A percentile compares a stretch with the other conserved stretches of the same genome.
phyloP scores from a whole-genome alignment of 352 stramenopile genomes.

The Phytophthora sp. region DNA sequence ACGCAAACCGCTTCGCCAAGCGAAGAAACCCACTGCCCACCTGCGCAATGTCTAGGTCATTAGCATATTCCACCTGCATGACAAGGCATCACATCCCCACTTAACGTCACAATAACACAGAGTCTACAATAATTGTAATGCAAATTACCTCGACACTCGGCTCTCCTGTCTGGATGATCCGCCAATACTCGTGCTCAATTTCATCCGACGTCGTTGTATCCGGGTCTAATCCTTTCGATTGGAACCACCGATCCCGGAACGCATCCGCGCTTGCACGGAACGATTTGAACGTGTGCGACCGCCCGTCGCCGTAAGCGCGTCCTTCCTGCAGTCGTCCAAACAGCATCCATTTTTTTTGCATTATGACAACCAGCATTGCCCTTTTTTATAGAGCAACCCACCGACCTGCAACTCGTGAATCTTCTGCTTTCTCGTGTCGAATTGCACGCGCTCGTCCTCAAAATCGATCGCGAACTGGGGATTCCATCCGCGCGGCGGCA shows the following conservation, averaged over 20 bases:
- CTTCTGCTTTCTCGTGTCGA: conserved; percentile 95
- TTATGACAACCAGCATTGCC: no score
- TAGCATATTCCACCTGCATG: conserved; percentile 89
- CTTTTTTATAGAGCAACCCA: no score
- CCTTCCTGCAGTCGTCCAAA: conserved; percentile 50
- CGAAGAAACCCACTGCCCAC: conserved; percentile 86
- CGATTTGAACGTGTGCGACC: conserved; percentile 68
- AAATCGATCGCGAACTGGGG: conserved; percentile 78
- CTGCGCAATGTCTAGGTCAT: conserved; percentile 84
- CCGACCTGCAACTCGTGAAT: conserved; percentile 84
- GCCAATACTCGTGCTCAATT: conserved; percentile 91
- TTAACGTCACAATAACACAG: not conserved
- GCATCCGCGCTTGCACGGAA: conserved; percentile 63
- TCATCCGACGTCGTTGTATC: conserved; percentile 57
- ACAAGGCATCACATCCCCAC: not conserved
- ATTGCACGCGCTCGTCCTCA: conserved; percentile 57
- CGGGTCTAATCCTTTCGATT: conserved; percentile 43
- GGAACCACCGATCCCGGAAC: conserved; percentile 67
- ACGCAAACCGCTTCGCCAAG: conserved; percentile 40
- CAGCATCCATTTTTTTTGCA: not conserved
- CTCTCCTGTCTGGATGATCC: conserved; percentile 72
- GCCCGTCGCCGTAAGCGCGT: conserved; percentile 65
- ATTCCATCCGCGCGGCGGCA: conserved; percentile 95
- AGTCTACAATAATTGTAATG: not conserved
- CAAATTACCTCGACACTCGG: conserved; percentile 45